These are phyloP conservation scores for Neckera pumila DNA, from an alignment of 225 moss, liverwort and hornwort species.

Conservation along the genomic window DNA sequence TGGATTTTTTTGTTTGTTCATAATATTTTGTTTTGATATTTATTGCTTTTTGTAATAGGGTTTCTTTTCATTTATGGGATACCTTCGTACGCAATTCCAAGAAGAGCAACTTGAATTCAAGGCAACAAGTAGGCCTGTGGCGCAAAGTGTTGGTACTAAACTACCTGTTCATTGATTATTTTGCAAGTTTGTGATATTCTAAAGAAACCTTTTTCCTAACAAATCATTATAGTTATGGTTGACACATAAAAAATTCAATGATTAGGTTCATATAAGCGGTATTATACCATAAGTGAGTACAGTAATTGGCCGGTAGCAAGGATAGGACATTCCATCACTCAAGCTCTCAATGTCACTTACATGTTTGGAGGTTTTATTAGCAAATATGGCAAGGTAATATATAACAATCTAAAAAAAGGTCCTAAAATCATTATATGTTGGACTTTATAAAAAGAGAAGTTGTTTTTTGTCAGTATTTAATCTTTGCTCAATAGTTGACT, in stretches of 20 bases:
- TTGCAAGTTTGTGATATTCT: not conserved
- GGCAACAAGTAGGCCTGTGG: slow-evolving; percentile 8
- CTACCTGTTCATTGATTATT: not conserved
- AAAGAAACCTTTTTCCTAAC: not conserved
- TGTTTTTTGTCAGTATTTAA: not conserved
- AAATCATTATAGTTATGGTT: not conserved
- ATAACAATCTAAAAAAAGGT: not conserved
- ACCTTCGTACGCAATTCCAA: slow-evolving; percentile 46
- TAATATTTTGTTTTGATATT: not conserved
- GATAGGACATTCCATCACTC: slow-evolving; percentile 55
- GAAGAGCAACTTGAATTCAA: slow-evolving; percentile 53
- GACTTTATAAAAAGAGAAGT: not conserved
- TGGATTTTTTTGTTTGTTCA: not conserved
- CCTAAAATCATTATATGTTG: not conserved
- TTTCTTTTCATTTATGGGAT: slow-evolving; percentile 54
- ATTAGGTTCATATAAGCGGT: slow-evolving; percentile 29
- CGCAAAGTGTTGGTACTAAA: slow-evolving; percentile 12
- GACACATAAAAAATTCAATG: not conserved
- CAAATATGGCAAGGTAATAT: slow-evolving; percentile 58
- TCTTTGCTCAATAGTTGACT: not conserved
- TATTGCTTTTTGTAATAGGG: slow-evolving; percentile 2
- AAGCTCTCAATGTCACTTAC: slow-evolving; percentile 48
- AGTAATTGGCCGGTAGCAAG: slow-evolving; percentile 53
- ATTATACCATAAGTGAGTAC: slow-evolving; percentile 28
- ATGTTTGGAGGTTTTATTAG: slow-evolving; percentile 66